Evolutionary conservation across 129 eudicot species (phyloP).

Genomic region (Helianthus annuus): HanXRQr2.0-SUNRISE NC_035446.2:118115667-118116166

Average conservation of each 20-base stretch:
- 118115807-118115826: conserved; percentile 11
- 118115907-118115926: background rate
- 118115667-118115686: background rate
- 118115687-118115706: conserved; percentile 19
- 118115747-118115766: conserved; percentile 21
- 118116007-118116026: conserved; percentile 4
- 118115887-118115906: conserved; percentile 17
- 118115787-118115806: conserved; percentile 21
- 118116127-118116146: no score
- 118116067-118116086: background rate
- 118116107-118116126: no score
- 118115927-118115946: conserved; percentile 2
- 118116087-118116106: background rate
- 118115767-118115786: conserved; percentile 9
- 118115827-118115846: conserved; percentile 21
- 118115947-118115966: background rate
- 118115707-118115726: conserved; percentile 26
- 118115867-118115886: conserved; percentile 20
- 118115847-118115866: conserved; percentile 31
- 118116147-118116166: no score
- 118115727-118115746: conserved; percentile 17
- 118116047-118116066: background rate
- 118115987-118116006: background rate
- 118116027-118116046: background rate
- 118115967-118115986: background rate